These are phyloP conservation scores for Neotropicomus parvogracilis DNA, from an alignment of 1,284 basidiomycete genomes.

Conservation along the genomic window DNA sequence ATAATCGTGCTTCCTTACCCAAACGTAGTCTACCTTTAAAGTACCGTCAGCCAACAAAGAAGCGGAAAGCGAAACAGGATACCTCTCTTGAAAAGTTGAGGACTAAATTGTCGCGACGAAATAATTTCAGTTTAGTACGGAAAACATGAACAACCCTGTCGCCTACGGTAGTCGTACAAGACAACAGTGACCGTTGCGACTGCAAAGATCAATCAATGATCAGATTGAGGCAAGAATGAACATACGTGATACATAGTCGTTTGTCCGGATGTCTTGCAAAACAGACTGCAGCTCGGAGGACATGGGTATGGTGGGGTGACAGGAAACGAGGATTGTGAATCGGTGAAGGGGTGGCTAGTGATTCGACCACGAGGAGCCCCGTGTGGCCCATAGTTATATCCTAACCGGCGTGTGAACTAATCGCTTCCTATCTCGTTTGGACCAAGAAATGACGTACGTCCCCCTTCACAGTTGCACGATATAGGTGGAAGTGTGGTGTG, in stretches of 20 bases:
- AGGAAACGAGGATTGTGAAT: too few species aligned
- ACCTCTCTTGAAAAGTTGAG: background rate
- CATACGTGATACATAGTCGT: background rate
- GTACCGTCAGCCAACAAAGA: too few species aligned
- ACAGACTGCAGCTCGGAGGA: background rate
- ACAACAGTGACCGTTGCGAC: background rate
- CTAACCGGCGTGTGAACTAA: too few species aligned
- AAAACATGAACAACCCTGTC: background rate
- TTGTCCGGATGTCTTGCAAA: background rate
- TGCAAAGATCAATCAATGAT: background rate
- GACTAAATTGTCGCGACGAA: background rate
- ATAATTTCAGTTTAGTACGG: background rate
- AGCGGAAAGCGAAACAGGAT: background rate
- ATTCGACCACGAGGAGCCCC: too few species aligned
- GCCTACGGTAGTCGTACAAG: background rate
- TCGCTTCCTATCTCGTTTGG: too few species aligned
- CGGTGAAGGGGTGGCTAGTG: too few species aligned
- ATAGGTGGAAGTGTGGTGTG: too few species aligned
- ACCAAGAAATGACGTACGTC: too few species aligned
- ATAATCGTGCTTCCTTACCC: background rate
- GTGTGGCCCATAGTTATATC: too few species aligned
- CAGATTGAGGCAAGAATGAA: background rate
- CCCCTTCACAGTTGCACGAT: too few species aligned
- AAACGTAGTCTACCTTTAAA: background rate
- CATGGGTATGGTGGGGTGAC: background rate